These are phyloP conservation scores for Apiotrichum akiyoshidainum DNA, from an alignment of 1,284 basidiomycete species.

Conservation along the genomic window DNA sequence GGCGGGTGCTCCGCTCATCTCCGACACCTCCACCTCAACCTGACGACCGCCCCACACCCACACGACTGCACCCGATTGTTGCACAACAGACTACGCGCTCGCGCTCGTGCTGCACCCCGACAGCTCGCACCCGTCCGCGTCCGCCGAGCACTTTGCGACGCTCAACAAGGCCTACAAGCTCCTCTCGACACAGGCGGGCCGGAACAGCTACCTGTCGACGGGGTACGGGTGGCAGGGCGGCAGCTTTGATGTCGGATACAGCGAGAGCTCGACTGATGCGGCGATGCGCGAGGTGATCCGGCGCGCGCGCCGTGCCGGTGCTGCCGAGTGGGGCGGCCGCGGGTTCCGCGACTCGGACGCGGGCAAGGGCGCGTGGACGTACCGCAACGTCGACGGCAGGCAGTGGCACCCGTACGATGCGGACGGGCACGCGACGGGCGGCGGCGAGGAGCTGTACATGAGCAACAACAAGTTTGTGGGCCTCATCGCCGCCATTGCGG, in stretches of 20 bases:
- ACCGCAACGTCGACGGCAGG: constrained; percentile 32
- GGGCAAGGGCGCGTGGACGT: constrained; percentile 27
- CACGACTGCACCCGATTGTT: background rate
- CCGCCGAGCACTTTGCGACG: constrained; percentile 42
- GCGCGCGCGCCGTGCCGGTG: constrained; percentile 29
- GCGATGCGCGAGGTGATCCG: constrained; percentile 34
- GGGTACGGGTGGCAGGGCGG: constrained; percentile 42
- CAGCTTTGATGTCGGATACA: background rate
- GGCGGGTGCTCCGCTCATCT: no score
- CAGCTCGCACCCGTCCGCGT: constrained; percentile 46
- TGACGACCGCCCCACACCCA: background rate
- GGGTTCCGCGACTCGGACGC: constrained; percentile 34
- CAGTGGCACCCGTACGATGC: constrained; percentile 19
- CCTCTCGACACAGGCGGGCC: constrained; percentile 32
- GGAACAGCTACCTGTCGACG: constrained; percentile 38
- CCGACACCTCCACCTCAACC: no score
- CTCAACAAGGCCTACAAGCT: constrained; percentile 48
- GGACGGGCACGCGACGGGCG: constrained; percentile 10
- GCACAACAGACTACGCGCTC: constrained; percentile 44
- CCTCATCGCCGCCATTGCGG: constrained; percentile 13
- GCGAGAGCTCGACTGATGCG: constrained; percentile 19
- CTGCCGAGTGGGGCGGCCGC: constrained; percentile 28
- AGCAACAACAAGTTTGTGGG: constrained; percentile 14
- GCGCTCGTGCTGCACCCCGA: constrained; percentile 50
- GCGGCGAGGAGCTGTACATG: constrained; percentile 20